Evolutionary conservation across 495 filamentous ascomycete species (phyloP).

Genomic region (Amorphotheca resinae): DNA sequence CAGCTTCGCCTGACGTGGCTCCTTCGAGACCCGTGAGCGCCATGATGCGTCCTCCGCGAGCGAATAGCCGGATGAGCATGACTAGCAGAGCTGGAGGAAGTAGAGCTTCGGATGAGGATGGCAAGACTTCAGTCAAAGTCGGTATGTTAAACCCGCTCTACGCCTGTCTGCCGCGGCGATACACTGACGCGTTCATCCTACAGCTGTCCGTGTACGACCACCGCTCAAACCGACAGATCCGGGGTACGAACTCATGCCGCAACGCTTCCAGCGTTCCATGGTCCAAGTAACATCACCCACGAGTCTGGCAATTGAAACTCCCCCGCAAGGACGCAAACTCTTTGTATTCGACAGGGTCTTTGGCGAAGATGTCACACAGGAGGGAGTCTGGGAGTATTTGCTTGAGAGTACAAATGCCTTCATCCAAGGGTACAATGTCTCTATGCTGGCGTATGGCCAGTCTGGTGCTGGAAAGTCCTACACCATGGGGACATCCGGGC

Average conservation of each 20-base stretch:
- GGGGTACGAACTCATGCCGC: conserved; percentile 86
- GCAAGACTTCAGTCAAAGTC: conserved; percentile 96
- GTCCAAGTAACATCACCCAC: conserved; percentile 78
- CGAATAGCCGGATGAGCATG: conserved; percentile 83
- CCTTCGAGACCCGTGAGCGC: conserved; percentile 72
- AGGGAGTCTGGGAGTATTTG: conserved; percentile 91
- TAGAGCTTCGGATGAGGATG: conserved; percentile 86
- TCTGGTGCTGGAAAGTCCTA: conserved; percentile 99
- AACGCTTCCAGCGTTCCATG: conserved; percentile 88
- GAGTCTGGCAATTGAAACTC: conserved; percentile 75
- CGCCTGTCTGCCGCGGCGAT: neutral
- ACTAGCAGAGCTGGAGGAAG: conserved; percentile 71
- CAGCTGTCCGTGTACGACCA: conserved; percentile 79
- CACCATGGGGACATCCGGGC: conserved; percentile 95
- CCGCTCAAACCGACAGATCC: conserved; percentile 75
- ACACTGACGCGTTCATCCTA: neutral
- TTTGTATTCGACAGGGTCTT: conserved; percentile 97
- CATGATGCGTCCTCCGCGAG: conserved; percentile 66
- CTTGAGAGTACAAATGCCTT: conserved; percentile 85
- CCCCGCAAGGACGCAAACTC: conserved; percentile 82
- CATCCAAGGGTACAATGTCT: conserved; percentile 96
- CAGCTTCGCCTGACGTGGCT: conserved; percentile 33
- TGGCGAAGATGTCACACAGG: conserved; percentile 68
- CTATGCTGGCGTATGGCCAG: conserved; percentile 92
- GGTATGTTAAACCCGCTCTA: conserved; percentile 50